Evolutionary conservation across 116 monocot species (phyloP).

Genomic region (Trichopus zeylanicus): DNA sequence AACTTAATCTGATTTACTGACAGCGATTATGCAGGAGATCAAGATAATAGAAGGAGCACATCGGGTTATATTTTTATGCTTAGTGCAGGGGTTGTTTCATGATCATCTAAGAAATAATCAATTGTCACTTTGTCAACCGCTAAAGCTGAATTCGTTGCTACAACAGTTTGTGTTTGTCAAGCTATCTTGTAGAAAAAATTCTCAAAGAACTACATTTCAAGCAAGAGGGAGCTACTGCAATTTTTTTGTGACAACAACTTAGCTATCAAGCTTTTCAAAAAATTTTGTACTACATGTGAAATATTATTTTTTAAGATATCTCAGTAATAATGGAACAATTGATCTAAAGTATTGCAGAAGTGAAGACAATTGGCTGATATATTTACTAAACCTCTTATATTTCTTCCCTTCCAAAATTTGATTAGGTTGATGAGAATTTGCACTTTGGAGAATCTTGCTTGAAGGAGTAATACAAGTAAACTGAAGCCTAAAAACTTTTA

Average conservation of each 20-base stretch:
- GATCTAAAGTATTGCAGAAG: not conserved
- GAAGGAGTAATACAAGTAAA: no score
- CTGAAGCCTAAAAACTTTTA: no score
- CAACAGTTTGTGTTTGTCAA: constrained; percentile 6
- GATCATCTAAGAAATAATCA: not conserved
- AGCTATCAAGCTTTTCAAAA: not conserved
- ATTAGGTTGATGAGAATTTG: no score
- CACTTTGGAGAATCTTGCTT: no score
- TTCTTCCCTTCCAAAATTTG: no score
- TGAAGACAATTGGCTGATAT: constrained; percentile 8
- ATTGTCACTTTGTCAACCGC: not conserved
- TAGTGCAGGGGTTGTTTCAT: not conserved
- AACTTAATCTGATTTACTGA: not conserved
- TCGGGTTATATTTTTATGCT: constrained; percentile 3
- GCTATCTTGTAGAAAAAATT: not conserved
- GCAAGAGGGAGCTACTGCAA: not conserved
- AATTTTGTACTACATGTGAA: not conserved
- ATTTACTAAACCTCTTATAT: no score
- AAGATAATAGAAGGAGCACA: not conserved
- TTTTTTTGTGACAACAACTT: constrained; percentile 6
- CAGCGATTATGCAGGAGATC: constrained; percentile 6
- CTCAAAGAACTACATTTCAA: not conserved
- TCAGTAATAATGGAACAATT: constrained; percentile 1
- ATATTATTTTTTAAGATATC: constrained; percentile 1
- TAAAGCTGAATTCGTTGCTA: not conserved